phyloP scores from a whole-genome alignment of 495 filamentous ascomycete species.

The Thermothielavioides terrestris region DNA sequence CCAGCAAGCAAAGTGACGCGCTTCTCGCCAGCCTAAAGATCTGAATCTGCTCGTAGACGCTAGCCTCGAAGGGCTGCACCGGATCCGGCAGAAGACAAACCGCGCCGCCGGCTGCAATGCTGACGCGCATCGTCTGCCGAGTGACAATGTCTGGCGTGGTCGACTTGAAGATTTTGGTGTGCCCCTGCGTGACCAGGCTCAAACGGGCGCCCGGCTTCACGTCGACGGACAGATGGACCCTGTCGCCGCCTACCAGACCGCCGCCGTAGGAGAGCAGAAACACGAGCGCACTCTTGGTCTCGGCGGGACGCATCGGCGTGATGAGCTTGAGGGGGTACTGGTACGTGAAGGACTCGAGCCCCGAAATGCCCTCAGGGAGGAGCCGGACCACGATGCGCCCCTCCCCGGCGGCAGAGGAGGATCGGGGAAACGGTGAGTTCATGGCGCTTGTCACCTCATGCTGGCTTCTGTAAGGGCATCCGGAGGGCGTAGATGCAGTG shows the following conservation, averaged over 20 bases:
- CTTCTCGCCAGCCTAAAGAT: slow-evolving; percentile 55
- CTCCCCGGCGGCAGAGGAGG: slow-evolving; percentile 63
- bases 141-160: slow-evolving; percentile 49
- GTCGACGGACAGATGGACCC: slow-evolving; percentile 61
- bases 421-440: slow-evolving; percentile 56
- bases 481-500: no score
- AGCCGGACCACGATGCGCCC: slow-evolving; percentile 67
- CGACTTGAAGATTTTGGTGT: slow-evolving; percentile 91
- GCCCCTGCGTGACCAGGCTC: slow-evolving; percentile 83
- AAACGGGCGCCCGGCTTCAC: slow-evolving; percentile 59
- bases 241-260: slow-evolving; percentile 79
- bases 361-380: slow-evolving; percentile 60
- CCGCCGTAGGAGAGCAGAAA: slow-evolving; percentile 95
- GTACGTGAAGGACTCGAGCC: slow-evolving; percentile 68
- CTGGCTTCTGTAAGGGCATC: not conserved
- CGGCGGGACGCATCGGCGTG: slow-evolving; percentile 47
- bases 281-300: slow-evolving; percentile 53
- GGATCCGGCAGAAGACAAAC: slow-evolving; percentile 94
- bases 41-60: slow-evolving; percentile 75
- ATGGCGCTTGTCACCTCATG: slow-evolving; percentile 27
- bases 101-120: slow-evolving; percentile 51
- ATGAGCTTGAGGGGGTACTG: slow-evolving; percentile 95
- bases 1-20: slow-evolving; percentile 66
- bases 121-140: slow-evolving; percentile 58
- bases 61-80: slow-evolving; percentile 75